Base-by-base conservation (phyloP, 805 yeast species). In the Naumovozyma castellii region DNA sequence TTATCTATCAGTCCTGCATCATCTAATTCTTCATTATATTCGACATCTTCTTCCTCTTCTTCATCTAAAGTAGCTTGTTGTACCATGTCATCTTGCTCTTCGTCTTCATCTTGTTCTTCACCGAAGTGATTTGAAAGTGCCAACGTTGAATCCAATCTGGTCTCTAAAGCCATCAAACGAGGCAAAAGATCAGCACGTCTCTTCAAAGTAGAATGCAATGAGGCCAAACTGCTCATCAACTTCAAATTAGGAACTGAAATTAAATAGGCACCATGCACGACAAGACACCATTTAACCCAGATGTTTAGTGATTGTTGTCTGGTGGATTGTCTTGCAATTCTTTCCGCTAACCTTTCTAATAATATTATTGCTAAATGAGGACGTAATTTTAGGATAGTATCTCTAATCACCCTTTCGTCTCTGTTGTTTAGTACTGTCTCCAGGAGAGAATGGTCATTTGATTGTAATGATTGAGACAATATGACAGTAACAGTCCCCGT, bases 261-360 rank as follows among this genome's bases (percentile, higher is more conserved):
- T 37, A 69, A 65, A 46, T 79, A 73, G 1, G 84, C 85, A 35
- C 97, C 97, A 57, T 86, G 94, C 4, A 77, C 68, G 34, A 90
- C 72, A 53, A 92, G 67, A 18, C 86, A 67, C 88, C 94, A 86
- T 59, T 85, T 84, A 40, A 90, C 76, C 97, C 97, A 92, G 4
- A 75, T 62, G 32, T 75, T 72, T 42, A 69, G 62, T 36, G 69
- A 68, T 4, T 72, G 73, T 46, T 68, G 71, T 37, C 80, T 66
- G 42, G 71, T 67, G 3, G 80, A 76, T 29, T 69, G 68, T 48
- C 78, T 72, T 1, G 84, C 76, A 40, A 79, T 68, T 46, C 73
- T 69, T 45, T 72, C 78, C 2, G 81, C 80, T 34, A 76, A 64
- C 50, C 71, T 66, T 52, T 72, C 83, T 49, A 84, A 66, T n/a